Evolutionary conservation across 116 monocot genomes (phyloP).

Genomic region (Posidonia oceanica): DNA sequence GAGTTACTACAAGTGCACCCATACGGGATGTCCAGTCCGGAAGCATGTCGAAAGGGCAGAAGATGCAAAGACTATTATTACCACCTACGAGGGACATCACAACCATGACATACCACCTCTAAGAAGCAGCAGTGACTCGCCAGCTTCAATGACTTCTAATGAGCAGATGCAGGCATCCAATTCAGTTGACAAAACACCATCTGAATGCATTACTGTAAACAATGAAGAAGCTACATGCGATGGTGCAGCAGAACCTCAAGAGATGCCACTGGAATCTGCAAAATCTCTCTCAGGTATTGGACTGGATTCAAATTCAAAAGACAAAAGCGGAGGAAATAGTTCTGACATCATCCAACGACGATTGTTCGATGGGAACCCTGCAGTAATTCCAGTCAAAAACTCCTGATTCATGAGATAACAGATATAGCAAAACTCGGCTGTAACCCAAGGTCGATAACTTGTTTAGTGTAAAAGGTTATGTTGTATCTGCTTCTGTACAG

Average conservation of each 20-base stretch:
- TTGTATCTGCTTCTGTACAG: not conserved
- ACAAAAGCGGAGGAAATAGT: slow-evolving; percentile 4
- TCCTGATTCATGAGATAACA: slow-evolving; percentile 11
- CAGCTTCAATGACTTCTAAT: not conserved
- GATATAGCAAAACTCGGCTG: not conserved
- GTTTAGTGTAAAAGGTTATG: not conserved
- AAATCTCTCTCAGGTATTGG: slow-evolving; percentile 30
- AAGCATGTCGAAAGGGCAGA: slow-evolving; percentile 75
- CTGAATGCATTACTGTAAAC: not conserved
- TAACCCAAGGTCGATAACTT: not conserved
- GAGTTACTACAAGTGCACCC: slow-evolving; percentile 82
- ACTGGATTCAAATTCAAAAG: slow-evolving; percentile 19
- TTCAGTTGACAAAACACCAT: slow-evolving; percentile 4
- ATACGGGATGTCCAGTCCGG: slow-evolving; percentile 57
- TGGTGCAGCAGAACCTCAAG: slow-evolving; percentile 12
- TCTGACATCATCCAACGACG: slow-evolving; percentile 16
- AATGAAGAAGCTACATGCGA: slow-evolving; percentile 5
- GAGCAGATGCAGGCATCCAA: slow-evolving; percentile 5
- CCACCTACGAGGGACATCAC: slow-evolving; percentile 81
- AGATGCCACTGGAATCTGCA: slow-evolving; percentile 29
- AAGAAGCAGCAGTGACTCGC: slow-evolving; percentile 10
- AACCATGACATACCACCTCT: slow-evolving; percentile 47
- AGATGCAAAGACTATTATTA: slow-evolving; percentile 38
- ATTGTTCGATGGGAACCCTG: slow-evolving; percentile 21
- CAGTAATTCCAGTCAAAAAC: slow-evolving; percentile 34